Evolutionary conservation across 2,329 filamentous ascomycete genomes (phyloP).

Genomic region (Penicillium sp.): DNA sequence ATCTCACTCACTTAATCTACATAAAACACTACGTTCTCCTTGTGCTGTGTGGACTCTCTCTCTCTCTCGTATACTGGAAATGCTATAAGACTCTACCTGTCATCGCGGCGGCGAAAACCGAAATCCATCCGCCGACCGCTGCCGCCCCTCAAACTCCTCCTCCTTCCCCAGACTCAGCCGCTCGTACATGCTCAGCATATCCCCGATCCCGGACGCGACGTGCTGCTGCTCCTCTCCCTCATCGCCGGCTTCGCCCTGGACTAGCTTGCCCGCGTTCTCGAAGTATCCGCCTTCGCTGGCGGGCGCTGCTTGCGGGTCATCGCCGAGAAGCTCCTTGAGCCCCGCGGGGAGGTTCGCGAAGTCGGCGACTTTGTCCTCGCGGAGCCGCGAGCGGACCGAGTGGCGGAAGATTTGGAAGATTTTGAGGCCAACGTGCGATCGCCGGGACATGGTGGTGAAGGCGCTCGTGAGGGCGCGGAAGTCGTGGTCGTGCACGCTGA

Average conservation of each 20-base stretch:
- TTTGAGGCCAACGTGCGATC: conserved; percentile 30
- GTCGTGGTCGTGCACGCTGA: conserved; percentile 32
- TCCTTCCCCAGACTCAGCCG: conserved; percentile 29
- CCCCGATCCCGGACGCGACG: conserved; percentile 20
- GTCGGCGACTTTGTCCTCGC: not conserved
- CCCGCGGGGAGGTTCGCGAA: conserved; percentile 22
- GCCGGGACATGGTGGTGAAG: conserved; percentile 30
- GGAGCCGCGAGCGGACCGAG: conserved; percentile 26
- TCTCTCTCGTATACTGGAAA: too few species aligned
- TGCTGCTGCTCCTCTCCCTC: conserved; percentile 5
- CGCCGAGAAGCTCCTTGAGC: conserved; percentile 23
- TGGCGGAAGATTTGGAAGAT: conserved; percentile 34
- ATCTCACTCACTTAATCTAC: not conserved
- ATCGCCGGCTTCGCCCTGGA: conserved; percentile 11
- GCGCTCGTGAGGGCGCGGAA: conserved; percentile 31
- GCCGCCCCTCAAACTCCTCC: conserved; percentile 1
- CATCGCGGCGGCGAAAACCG: not conserved
- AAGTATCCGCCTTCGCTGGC: conserved; percentile 19
- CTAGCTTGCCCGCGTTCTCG: conserved; percentile 21
- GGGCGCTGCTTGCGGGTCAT: conserved; percentile 4
- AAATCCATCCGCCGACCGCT: not conserved
- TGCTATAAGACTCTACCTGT: not conserved
- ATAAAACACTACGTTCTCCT: too few species aligned
- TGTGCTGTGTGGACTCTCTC: too few species aligned
- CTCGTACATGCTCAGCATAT: conserved; percentile 33